Evolutionary conservation across 1,284 basidiomycete species (phyloP).

Genomic region (Ceratobasidium sp.): DNA sequence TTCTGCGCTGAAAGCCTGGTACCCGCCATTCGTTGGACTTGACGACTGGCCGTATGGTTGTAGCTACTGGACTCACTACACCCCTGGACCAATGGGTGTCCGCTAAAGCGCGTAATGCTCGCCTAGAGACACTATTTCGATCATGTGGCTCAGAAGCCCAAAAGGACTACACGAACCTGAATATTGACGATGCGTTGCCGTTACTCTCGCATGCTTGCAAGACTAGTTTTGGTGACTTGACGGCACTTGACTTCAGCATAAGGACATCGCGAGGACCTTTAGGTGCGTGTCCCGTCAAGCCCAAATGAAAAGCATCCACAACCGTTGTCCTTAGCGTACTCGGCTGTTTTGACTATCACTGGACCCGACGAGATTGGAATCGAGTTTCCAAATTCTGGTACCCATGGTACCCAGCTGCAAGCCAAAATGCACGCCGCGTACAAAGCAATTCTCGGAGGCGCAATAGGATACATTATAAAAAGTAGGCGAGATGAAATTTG

Average conservation of each 20-base stretch:
- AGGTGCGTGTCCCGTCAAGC: not conserved
- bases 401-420: not conserved
- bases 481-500: conserved; percentile 1
- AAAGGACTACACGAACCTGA: conserved; percentile 1
- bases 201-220: conserved; percentile 14
- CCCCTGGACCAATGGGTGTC: conserved; percentile 30
- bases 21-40: not conserved
- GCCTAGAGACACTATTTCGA: not conserved
- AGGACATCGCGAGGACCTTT: conserved; percentile 16
- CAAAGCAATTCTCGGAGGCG: conserved; percentile 16
- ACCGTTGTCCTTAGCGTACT: conserved; percentile 15
- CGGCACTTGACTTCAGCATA: not conserved
- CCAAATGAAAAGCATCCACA: not conserved
- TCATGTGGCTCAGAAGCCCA: not conserved
- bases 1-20: not conserved
- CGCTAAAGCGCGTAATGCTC: not conserved
- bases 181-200: conserved; percentile 17
- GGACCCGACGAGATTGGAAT: conserved; percentile 34
- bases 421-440: conserved; percentile 28
- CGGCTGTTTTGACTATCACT: conserved; percentile 22
- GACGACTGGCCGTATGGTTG: not conserved
- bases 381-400: conserved; percentile 22
- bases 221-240: conserved; percentile 13
- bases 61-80: conserved; percentile 9
- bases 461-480: conserved; percentile 19